Evolutionary conservation across 2,329 filamentous ascomycete genomes (phyloP).

Genomic region (Paraconiothyrium sp.): DNA sequence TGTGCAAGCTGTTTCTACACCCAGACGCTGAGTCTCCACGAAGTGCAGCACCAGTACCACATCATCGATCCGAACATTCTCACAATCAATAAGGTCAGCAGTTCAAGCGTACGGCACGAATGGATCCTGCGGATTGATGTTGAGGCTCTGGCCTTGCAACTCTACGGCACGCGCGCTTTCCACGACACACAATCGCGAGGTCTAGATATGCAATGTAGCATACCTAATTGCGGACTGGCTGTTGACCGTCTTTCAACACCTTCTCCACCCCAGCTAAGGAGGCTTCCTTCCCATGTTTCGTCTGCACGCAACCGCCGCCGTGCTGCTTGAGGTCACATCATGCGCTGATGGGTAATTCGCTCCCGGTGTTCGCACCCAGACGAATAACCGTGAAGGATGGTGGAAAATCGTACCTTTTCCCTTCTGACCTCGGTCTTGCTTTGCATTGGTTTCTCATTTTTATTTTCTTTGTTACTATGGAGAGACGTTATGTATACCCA

Average conservation of each 20-base stretch:
- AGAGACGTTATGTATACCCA: no score
- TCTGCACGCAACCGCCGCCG: neutral
- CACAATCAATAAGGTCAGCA: conserved; percentile 28
- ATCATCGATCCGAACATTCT: conserved; percentile 28
- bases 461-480: no score
- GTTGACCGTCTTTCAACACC: neutral
- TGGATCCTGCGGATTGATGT: conserved; percentile 44
- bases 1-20: conserved; percentile 44
- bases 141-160: conserved; percentile 38
- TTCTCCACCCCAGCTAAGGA: neutral
- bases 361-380: no score
- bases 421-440: no score
- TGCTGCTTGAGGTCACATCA: neutral
- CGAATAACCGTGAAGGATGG: no score
- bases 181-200: conserved; percentile 32
- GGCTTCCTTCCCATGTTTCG: neutral
- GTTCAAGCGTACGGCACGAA: conserved; percentile 18
- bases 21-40: conserved; percentile 29
- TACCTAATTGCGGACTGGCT: neutral
- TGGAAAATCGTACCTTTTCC: no score
- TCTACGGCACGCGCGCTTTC: conserved; percentile 43
- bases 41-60: conserved; percentile 42
- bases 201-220: neutral
- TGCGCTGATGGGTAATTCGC: no score
- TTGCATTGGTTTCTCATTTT: no score